A percentile compares a stretch with the other conserved stretches of the same genome.
Conservation (phyloP, 2,329 filamentous ascomycete species). For the Aspergillus tanneri region DNA sequence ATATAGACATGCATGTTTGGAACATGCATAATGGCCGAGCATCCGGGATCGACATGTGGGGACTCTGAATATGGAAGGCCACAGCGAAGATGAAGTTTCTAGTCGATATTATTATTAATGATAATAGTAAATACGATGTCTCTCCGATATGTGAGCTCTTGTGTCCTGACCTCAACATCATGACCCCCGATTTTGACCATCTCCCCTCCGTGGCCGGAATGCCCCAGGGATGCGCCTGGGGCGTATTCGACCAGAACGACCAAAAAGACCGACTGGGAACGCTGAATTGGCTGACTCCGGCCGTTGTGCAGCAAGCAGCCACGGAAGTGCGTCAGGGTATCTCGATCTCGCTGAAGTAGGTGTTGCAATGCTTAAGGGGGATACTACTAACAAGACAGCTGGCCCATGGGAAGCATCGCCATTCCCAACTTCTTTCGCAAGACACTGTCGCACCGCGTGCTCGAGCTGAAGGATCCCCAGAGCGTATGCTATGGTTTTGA, state of each 20-base stretch:
- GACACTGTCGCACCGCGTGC: conserved; percentile 30
- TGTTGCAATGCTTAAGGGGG: conserved; percentile 11
- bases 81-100: not conserved
- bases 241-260: conserved; percentile 41
- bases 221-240: conserved; percentile 47
- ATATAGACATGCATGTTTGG: too few relatives aligned
- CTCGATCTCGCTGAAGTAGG: conserved; percentile 45
- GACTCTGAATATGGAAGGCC: not conserved
- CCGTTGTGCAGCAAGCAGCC: conserved; percentile 43
- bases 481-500: conserved; percentile 43
- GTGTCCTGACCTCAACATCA: too few relatives aligned
- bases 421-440: conserved; percentile 39
- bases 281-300: conserved; percentile 48
- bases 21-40: too few relatives aligned
- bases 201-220: conserved; percentile 43
- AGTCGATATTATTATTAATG: not conserved
- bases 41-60: too few relatives aligned
- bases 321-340: conserved; percentile 44
- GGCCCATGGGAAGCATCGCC: conserved; percentile 33
- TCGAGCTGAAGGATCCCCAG: conserved; percentile 25
- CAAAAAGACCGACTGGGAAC: conserved; percentile 46
- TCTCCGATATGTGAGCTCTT: too few relatives aligned
- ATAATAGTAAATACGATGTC: too few relatives aligned
- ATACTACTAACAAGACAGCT: conserved; percentile 14
- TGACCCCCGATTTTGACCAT: conserved; percentile 38